A percentile compares a stretch with the other conserved stretches of the same genome.
Evolutionary conservation across 345 rosid genomes (phyloP).

Genomic region (Ceriops tagal): DNA sequence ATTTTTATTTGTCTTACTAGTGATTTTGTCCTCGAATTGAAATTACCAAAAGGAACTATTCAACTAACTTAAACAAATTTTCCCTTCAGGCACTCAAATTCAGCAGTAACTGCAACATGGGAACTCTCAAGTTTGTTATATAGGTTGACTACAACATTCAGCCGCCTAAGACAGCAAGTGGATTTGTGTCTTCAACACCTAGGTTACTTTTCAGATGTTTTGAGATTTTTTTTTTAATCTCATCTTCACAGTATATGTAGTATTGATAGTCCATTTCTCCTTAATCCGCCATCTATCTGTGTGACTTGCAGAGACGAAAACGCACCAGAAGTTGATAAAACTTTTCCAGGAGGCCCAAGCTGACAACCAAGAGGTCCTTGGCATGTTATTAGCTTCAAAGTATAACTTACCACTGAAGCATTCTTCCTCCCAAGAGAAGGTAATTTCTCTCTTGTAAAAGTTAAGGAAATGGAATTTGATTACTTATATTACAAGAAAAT

Average conservation of each 20-base stretch:
- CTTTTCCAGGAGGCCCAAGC: conserved; percentile 34
- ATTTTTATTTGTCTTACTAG: too few species aligned
- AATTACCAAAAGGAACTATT: not conserved
- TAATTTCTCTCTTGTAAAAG: conserved; percentile 4
- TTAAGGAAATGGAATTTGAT: too few species aligned
- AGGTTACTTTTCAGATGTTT: conserved; percentile 39
- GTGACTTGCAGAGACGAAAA: conserved; percentile 44
- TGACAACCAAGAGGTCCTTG: conserved; percentile 70
- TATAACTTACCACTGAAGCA: conserved; percentile 61
- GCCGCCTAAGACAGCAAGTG: conserved; percentile 46
- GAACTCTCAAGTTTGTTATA: conserved; percentile 57
- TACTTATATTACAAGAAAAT: not conserved
- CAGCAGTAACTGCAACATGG: conserved; percentile 47
- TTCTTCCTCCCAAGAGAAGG: conserved; percentile 45
- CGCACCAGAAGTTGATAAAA: conserved; percentile 48
- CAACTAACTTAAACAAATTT: not conserved
- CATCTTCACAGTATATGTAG: not conserved
- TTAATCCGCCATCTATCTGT: not conserved
- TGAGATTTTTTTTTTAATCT: conserved; percentile 8
- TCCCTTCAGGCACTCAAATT: conserved; percentile 36
- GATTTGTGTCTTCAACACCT: conserved; percentile 49
- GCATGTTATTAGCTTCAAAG: conserved; percentile 43
- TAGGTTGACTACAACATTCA: conserved; percentile 41
- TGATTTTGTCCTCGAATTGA: too few species aligned
- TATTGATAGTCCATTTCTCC: not conserved